These are phyloP conservation scores for Chaetomiaceae sp. DNA, from an alignment of 2,329 filamentous ascomycete genomes.

Conservation along the genomic window DNA sequence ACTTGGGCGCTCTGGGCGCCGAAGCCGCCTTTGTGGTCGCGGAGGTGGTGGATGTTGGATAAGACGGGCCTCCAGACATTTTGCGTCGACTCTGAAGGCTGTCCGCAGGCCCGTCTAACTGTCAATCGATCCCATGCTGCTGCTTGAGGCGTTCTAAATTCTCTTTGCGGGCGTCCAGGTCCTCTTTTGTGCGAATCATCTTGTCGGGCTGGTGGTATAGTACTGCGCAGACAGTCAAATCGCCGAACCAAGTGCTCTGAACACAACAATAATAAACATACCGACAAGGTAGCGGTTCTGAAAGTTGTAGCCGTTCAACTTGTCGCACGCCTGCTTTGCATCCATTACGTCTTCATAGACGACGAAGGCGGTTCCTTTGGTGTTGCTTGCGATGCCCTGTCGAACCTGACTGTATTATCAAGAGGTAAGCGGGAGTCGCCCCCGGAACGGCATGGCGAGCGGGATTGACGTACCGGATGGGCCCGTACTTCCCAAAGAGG, in stretches of 20 bases:
- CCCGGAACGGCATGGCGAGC: not conserved
- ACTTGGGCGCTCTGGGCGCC: slow-evolving; percentile 38
- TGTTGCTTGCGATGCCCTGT: slow-evolving; percentile 94
- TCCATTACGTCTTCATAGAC: slow-evolving; percentile 99
- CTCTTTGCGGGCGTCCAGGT: slow-evolving; percentile 88
- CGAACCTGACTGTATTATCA: slow-evolving; percentile 74
- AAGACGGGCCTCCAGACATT: slow-evolving; percentile 60
- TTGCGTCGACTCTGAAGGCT: slow-evolving; percentile 41
- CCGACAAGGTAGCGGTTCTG: slow-evolving; percentile 98
- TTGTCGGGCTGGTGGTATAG: slow-evolving; percentile 63
- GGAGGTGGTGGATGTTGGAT: slow-evolving; percentile 42
- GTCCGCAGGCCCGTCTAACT: slow-evolving; percentile 66
- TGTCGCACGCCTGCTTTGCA: slow-evolving; percentile 98
- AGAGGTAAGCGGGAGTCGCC: slow-evolving; percentile 23
- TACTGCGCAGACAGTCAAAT: slow-evolving; percentile 37
- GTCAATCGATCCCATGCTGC: slow-evolving; percentile 98
- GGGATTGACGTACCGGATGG: slow-evolving; percentile 70
- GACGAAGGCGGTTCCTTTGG: slow-evolving; percentile 97
- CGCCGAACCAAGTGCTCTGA: not conserved
- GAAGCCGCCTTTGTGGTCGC: slow-evolving; percentile 30
- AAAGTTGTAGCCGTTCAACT: slow-evolving; percentile 99
- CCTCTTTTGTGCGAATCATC: slow-evolving; percentile 80
- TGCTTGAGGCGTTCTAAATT: slow-evolving; percentile 98
- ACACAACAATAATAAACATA: slow-evolving; percentile 46
- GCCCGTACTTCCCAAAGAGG: slow-evolving; percentile 95